A percentile compares a stretch with the other conserved stretches of the same genome.
Conservation (phyloP, 2,329 filamentous ascomycete species). For the Parascedosporium putredinis region DNA sequence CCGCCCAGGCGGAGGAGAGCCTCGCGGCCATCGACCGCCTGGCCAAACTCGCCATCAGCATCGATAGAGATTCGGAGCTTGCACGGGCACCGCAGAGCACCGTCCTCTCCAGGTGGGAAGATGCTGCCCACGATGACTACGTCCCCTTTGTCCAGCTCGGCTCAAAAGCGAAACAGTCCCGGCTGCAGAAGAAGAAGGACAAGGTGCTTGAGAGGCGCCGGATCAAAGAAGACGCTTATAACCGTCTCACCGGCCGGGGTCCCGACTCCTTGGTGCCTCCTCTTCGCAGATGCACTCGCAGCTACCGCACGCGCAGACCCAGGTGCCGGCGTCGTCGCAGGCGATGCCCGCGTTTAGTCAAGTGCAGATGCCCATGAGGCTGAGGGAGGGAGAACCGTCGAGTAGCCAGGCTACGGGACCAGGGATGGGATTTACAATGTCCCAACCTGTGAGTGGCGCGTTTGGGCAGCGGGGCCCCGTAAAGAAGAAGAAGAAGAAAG, state of each 20-base stretch:
- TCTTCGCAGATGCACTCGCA: constrained; percentile 12
- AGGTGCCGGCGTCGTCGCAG: constrained; percentile 23
- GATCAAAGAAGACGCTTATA: constrained; percentile 10
- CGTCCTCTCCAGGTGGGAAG: constrained; percentile 27
- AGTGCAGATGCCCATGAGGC: not conserved
- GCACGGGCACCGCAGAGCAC: constrained; percentile 14
- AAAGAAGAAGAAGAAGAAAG: constrained; percentile 36
- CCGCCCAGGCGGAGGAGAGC: not conserved
- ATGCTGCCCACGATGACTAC: constrained; percentile 26
- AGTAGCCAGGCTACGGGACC: constrained; percentile 8
- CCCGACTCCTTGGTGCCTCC: not conserved
- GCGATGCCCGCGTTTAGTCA: constrained; percentile 18
- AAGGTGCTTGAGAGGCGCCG: constrained; percentile 6
- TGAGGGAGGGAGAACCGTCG: not conserved
- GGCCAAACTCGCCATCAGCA: constrained; percentile 21
- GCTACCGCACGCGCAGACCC: constrained; percentile 10
- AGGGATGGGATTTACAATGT: constrained; percentile 24
- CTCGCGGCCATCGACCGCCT: constrained; percentile 25
- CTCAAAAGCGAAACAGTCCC: constrained; percentile 4
- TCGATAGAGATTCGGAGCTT: constrained; percentile 18
- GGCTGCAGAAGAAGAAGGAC: constrained; percentile 8
- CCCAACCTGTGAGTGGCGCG: constrained; percentile 32
- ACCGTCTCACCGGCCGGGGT: not conserved
- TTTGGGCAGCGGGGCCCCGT: constrained; percentile 34
- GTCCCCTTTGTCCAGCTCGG: constrained; percentile 17